A percentile compares a stretch with the other conserved stretches of the same genome.
These are phyloP conservation scores for Sarocladium brachiariae DNA, from an alignment of 2,329 filamentous ascomycete genomes.

Conservation along the genomic window DNA sequence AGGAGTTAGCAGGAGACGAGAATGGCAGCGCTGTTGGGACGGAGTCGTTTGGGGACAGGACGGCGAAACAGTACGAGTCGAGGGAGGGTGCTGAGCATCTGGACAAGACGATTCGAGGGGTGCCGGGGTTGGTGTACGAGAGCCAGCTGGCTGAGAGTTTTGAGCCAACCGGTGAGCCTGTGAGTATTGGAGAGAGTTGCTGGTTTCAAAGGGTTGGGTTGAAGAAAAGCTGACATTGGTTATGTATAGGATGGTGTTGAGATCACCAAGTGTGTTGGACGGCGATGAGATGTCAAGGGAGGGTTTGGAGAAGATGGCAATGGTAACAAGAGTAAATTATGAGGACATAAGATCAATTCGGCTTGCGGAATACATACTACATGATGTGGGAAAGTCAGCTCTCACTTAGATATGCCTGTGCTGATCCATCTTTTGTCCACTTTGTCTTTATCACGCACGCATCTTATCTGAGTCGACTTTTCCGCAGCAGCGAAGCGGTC, in stretches of 20 bases:
- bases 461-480: too few species aligned
- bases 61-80: conserved; percentile 5
- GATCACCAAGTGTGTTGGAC: conserved; percentile 50
- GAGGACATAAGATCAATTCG: too few species aligned
- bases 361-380: too few species aligned
- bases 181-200: conserved; percentile 31
- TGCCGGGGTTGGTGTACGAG: conserved; percentile 60
- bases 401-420: too few species aligned
- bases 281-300: conserved; percentile 14
- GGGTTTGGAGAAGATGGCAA: not conserved
- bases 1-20: not conserved
- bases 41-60: conserved; percentile 36
- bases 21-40: conserved; percentile 24
- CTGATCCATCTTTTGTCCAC: too few species aligned
- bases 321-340: too few species aligned
- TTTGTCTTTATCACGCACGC: too few species aligned
- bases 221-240: conserved; percentile 16
- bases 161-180: conserved; percentile 60
- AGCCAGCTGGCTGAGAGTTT: conserved; percentile 58
- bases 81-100: conserved; percentile 10
- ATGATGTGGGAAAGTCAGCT: too few species aligned
- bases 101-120: conserved; percentile 36
- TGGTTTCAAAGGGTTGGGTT: not conserved
- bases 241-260: conserved; percentile 56
- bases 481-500: too few species aligned